Evolutionary conservation across 257 asterid species (phyloP).

Genomic region (Capsicum pubescens): DNA sequence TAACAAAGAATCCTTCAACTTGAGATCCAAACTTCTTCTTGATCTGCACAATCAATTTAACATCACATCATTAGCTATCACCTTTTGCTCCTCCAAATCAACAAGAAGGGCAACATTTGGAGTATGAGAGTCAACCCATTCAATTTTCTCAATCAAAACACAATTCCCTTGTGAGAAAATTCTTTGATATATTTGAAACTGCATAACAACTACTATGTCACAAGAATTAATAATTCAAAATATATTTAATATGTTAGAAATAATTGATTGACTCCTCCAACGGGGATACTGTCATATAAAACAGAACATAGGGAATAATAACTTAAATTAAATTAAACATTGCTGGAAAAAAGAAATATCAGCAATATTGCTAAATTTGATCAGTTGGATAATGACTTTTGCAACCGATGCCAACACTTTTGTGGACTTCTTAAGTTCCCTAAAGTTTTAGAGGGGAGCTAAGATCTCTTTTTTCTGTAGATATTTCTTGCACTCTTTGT

Average conservation of each 20-base stretch:
- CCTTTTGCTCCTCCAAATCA: conserved; percentile 15
- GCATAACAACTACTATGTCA: not conserved
- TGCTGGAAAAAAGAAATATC: not conserved
- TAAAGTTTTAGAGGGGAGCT: not conserved
- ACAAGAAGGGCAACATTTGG: not conserved
- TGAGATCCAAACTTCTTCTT: conserved; percentile 82
- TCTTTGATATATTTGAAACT: not conserved
- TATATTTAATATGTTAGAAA: not conserved
- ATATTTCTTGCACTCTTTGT: not conserved
- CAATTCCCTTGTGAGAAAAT: not conserved
- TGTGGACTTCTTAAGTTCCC: not conserved
- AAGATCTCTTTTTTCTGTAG: not conserved
- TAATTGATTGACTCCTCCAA: not conserved
- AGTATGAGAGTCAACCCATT: not conserved
- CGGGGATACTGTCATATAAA: not conserved
- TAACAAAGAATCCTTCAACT: conserved; percentile 88
- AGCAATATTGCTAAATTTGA: not conserved
- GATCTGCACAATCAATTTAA: conserved; percentile 60
- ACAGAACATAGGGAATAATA: not conserved
- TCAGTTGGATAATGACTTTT: not conserved
- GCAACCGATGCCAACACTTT: not conserved
- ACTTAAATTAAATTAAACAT: not conserved
- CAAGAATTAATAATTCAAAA: not conserved
- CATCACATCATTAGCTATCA: conserved; percentile 31
- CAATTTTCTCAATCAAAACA: conserved; percentile 21